Conservation (phyloP, 768 basidiomycete genomes). For the Pisolithus orientalis region DNA sequence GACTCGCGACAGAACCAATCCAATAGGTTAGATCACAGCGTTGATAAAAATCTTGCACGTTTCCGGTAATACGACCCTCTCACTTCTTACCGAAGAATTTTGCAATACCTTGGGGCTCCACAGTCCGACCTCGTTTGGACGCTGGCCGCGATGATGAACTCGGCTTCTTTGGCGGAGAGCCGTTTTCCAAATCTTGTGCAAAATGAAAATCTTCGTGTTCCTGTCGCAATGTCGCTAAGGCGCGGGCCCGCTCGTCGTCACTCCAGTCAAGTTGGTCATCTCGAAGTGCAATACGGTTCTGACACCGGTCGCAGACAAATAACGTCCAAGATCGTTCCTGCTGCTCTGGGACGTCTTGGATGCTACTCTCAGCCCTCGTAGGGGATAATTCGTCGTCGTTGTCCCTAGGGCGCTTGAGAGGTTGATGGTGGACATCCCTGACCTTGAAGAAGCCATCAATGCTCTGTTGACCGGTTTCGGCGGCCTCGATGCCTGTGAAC, state of each 20-base stretch:
- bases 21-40: too few species aligned
- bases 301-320: constrained; percentile 57
- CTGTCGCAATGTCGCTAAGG: constrained; percentile 39
- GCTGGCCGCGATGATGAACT: constrained; percentile 11
- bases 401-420: constrained; percentile 36
- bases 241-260: constrained; percentile 24
- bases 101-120: constrained; percentile 35
- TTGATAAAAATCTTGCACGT: too few species aligned
- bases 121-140: constrained; percentile 27
- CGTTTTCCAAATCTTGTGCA: constrained; percentile 66
- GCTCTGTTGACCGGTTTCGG: constrained; percentile 74
- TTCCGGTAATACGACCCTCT: not conserved
- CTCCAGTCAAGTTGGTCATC: constrained; percentile 11
- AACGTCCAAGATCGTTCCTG: constrained; percentile 18
- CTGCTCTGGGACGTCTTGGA: not conserved
- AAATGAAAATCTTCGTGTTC: constrained; percentile 92
- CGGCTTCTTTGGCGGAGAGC: constrained; percentile 9
- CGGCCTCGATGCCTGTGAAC: constrained; percentile 71
- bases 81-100: constrained; percentile 40
- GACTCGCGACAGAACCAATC: too few species aligned
- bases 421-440: constrained; percentile 17
- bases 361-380: not conserved
- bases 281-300: constrained; percentile 36
- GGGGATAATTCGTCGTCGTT: constrained; percentile 9
- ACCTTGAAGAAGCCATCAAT: constrained; percentile 82